phyloP scores from a whole-genome alignment of 768 basidiomycete genomes.

The Lactifluus rugatus region DNA sequence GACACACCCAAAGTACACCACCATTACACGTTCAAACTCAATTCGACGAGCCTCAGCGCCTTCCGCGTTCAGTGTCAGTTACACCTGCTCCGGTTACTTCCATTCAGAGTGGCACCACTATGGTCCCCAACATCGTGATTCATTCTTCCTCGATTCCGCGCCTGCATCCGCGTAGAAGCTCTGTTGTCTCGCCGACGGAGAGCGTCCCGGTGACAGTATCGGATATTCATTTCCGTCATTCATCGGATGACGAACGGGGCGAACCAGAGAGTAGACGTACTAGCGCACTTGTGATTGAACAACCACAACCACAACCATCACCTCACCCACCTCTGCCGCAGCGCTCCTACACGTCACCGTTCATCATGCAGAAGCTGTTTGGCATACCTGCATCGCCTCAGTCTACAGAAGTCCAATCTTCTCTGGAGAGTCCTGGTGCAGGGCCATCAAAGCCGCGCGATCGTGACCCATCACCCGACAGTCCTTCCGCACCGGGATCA shows the following conservation, averaged over 20 bases:
- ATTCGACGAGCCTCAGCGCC: not conserved
- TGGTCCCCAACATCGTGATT: constrained; percentile 6
- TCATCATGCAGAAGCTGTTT: constrained; percentile 29
- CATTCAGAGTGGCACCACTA: not conserved
- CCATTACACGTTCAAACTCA: constrained; percentile 11
- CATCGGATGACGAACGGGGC: constrained; percentile 22
- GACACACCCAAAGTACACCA: constrained; percentile 1
- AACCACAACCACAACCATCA: constrained; percentile 13
- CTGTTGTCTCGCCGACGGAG: constrained; percentile 27
- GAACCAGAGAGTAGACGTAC: constrained; percentile 21
- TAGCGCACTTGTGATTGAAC: constrained; percentile 16
- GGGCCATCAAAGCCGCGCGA: constrained; percentile 11
- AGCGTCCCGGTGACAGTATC: constrained; percentile 29
- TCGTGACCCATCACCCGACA: constrained; percentile 1
- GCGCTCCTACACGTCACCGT: constrained; percentile 22
- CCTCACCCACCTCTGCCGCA: constrained; percentile 23
- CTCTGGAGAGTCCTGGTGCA: constrained; percentile 9
- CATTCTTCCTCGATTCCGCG: constrained; percentile 21
- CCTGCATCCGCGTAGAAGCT: constrained; percentile 11
- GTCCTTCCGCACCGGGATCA: not conserved
- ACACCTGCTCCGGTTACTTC: constrained; percentile 1
- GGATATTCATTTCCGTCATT: constrained; percentile 31
- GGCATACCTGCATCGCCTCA: constrained; percentile 13
- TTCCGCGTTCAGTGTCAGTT: constrained; percentile 11
- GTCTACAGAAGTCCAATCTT: not conserved